phyloP scores from a whole-genome alignment of 1,284 basidiomycete genomes.

The Fistulinella cinereoalba region DNA sequence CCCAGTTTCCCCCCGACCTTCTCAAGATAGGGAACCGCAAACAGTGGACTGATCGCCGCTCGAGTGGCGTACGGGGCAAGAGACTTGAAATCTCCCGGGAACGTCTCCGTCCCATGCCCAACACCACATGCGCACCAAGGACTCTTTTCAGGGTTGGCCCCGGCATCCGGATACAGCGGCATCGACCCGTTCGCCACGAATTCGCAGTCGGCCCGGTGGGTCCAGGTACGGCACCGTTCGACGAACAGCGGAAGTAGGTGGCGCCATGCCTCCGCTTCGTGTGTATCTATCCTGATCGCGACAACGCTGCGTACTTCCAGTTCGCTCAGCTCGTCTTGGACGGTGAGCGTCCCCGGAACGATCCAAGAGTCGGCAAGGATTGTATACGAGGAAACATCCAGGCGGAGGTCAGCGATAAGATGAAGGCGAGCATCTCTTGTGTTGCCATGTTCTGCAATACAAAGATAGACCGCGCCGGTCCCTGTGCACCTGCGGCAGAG shows the following conservation, averaged over 20 bases:
- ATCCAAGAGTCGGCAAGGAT: conserved; percentile 45
- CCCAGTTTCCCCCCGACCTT: too few species aligned
- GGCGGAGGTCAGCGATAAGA: conserved; percentile 43
- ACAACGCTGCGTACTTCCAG: conserved; percentile 15
- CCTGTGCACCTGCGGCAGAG: conserved; percentile 21
- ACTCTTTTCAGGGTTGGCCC: background rate
- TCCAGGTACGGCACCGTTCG: conserved; percentile 54
- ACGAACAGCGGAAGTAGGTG: conserved; percentile 45
- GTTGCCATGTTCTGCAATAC: conserved; percentile 28
- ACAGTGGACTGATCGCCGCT: conserved; percentile 49
- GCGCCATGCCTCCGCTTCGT: conserved; percentile 44
- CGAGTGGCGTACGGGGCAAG: conserved; percentile 44
- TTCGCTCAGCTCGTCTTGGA: conserved; percentile 1
- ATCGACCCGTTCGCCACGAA: conserved; percentile 25
- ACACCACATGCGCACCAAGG: conserved; percentile 45
- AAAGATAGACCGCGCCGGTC: conserved; percentile 26
- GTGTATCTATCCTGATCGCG: conserved; percentile 10
- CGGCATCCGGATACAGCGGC: background rate
- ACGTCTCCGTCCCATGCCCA: conserved; percentile 38
- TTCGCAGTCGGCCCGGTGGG: conserved; percentile 43
- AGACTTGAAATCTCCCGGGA: conserved; percentile 27
- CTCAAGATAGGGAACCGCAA: conserved; percentile 45
- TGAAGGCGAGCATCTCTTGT: conserved; percentile 32
- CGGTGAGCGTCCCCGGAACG: conserved; percentile 32
- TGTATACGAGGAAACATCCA: conserved; percentile 46